Base-by-base conservation (phyloP, 352 stramenopile genomes). In the Phytophthora colocasiae region DNA sequence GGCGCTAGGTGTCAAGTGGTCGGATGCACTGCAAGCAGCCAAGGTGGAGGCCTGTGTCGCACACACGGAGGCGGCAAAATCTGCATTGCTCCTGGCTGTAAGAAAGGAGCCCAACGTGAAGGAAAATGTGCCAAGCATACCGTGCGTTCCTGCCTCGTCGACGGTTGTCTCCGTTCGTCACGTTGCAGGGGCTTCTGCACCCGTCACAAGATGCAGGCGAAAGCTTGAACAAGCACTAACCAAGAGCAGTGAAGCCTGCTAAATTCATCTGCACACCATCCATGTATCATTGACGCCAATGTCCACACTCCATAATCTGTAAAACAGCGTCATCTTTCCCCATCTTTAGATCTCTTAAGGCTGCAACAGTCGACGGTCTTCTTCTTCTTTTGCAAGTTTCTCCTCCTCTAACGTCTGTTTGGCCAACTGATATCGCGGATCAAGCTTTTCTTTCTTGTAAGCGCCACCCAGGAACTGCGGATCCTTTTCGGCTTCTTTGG, bases 91-190 rank as follows among this genome's bases (percentile, higher is more conserved):
- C 78, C 90, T 57, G 86, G 85, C 43, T 97, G 89, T 73, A 88
- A 88, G 75, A 96, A 96, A 79, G 84, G 87, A 40, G 88, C 85
- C 41, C 89, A 96, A 58, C 89, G 87, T 15, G 75, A 89, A 68
- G 82, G 88, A 52, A 93, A 92, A 70, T 97, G 90, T 57, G 81
- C 89, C 7, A 73, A 82, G 7, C 90, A 97, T 70, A 81, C 87
- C 2, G 87, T 80, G 3, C 81, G 81, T 6, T 70, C 89, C 41
- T 96, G 89, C 65, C 74, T 75, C 45, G 69, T 90, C 6, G 41
- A 71, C 22, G 83, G 75, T 27, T 97, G 90, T 70, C 80, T 36
- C 8, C 75, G 53, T 75, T 72, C 44, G 80, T 91, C 54, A 78
- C 86, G 80, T 58, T 86, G 77, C 44, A 74, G 81, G 67, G 89